Evolutionary conservation across 805 yeast species (phyloP).

Genomic region (Schizosaccharomyces octosporus): DNA sequence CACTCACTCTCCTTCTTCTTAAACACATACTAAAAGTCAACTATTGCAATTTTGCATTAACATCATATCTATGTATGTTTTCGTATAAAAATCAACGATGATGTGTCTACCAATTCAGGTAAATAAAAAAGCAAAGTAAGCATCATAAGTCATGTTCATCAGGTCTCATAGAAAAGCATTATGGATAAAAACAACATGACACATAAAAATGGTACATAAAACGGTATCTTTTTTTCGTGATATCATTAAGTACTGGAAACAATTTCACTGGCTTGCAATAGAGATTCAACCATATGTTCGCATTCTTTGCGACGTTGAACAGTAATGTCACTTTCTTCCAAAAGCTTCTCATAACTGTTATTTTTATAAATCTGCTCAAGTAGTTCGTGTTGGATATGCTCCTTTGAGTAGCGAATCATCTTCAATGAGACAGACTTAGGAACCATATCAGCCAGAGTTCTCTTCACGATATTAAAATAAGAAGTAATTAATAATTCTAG

Average conservation of each 20-base stretch:
- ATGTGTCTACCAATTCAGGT: too few species aligned
- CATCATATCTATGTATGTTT: too few species aligned
- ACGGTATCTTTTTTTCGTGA: background rate
- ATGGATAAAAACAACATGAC: background rate
- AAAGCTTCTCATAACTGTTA: conserved; percentile 42
- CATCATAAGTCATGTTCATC: too few species aligned
- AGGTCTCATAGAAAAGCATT: background rate
- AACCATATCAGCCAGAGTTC: conserved; percentile 76
- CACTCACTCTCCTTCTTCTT: too few species aligned
- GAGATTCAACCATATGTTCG: conserved; percentile 78
- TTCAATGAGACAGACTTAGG: conserved; percentile 92
- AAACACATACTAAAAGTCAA: too few species aligned
- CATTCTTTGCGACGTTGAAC: conserved; percentile 90
- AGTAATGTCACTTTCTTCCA: conserved; percentile 76
- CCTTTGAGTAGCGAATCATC: conserved; percentile 53
- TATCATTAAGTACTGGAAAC: conserved; percentile 22
- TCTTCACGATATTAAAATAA: conserved; percentile 75
- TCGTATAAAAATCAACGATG: too few species aligned
- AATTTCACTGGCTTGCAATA: conserved; percentile 72
- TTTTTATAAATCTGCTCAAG: conserved; percentile 65
- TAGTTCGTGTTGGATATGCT: conserved; percentile 71
- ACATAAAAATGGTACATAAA: background rate
- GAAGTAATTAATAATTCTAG: conserved; percentile 54
- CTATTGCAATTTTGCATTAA: too few species aligned
- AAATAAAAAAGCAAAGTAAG: too few species aligned